A percentile compares a stretch with the other conserved stretches of the same genome.
These are phyloP conservation scores for Arctium minus DNA, from an alignment of 129 eudicot genomes.

Conservation along the genomic window DNA sequence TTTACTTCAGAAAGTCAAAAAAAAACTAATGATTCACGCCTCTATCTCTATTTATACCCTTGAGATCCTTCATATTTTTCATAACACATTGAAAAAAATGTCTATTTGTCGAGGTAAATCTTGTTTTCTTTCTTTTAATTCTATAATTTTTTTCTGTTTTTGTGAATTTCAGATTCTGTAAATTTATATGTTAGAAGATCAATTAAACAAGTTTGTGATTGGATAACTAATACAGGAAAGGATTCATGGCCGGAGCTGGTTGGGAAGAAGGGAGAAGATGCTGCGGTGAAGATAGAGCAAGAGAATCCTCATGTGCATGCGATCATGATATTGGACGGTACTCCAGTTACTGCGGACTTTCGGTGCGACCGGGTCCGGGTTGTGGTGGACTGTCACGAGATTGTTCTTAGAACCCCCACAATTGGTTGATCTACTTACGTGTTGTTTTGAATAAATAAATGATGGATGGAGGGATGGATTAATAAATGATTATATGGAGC, in stretches of 20 bases:
- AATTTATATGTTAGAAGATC: neutral
- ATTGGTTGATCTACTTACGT: conserved; percentile 14
- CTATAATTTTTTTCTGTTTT: too few species aligned
- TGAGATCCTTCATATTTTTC: too few species aligned
- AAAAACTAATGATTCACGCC: too few species aligned
- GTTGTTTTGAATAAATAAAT: too few species aligned
- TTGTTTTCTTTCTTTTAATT: neutral
- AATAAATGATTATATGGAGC: too few species aligned
- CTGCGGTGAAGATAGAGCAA: conserved; percentile 35
- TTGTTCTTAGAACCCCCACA: conserved; percentile 36
- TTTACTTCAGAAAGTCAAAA: too few species aligned
- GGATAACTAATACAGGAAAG: conserved; percentile 30
- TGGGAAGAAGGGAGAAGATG: conserved; percentile 27
- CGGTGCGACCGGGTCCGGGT: conserved; percentile 52
- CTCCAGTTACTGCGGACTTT: conserved; percentile 31
- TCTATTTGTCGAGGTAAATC: too few species aligned
- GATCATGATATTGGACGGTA: conserved; percentile 40
- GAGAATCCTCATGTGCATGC: conserved; percentile 45
- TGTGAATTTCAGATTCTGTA: neutral
- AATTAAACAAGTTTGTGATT: neutral
- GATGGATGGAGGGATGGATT: too few species aligned
- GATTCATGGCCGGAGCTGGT: conserved; percentile 59
- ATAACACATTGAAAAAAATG: too few species aligned
- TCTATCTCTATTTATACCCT: conserved; percentile 3
- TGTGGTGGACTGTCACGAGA: conserved; percentile 36